Base-by-base conservation (phyloP, 1,284 basidiomycete species). In the Phellopilus nigrolimitatus region DNA sequence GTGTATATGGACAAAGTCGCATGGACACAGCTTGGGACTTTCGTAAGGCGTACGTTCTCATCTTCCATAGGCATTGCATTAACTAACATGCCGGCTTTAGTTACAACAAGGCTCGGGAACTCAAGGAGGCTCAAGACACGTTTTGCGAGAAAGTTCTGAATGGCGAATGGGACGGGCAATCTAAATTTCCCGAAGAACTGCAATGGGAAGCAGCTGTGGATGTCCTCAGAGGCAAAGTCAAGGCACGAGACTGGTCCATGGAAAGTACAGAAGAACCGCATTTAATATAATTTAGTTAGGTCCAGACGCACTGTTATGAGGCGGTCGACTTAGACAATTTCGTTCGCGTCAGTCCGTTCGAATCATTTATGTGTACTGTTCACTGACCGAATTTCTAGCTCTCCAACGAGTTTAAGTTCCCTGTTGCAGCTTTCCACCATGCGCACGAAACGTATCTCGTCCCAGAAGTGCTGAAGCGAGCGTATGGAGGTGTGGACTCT, bases 141-240 rank as follows among this genome's bases (percentile, higher is more conserved):
- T 71, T 64, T 56, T 72, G 70, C 45, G 49, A 52, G 9, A 59
- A 61, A 25, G 62, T 59, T 0, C 50, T 59, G 7, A 33, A 53
- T 2, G 65, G 68, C 2, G 48, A 66, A 22, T 73, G 71, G 66
- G 64, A 13, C 72, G 71, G 65, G 67, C 67, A 62, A 62, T 53
- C 72, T 64, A 12, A 58, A 13, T 77, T 78, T 62, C 77, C 79
- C 0, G 67, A 73, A 15, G 69, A 70, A 30, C 66, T 80, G 10
- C 68, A 77, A 56, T 75, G 73, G 64, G 79, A 82, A 58, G 72
- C 72, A 4, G 61, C 80, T 25, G 74, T 78, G 3, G 79, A 80
- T 50, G 74, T 79, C 3, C 64, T 82, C 22, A 64, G 79, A 19
- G 74, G 72, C 4, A 63, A 65, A 24, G 68, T 70, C 45, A 68